A percentile compares a stretch with the other conserved stretches of the same genome.
phyloP scores from a whole-genome alignment of 2,329 filamentous ascomycete genomes.

The Aureobasidium mangrovei region DNA sequence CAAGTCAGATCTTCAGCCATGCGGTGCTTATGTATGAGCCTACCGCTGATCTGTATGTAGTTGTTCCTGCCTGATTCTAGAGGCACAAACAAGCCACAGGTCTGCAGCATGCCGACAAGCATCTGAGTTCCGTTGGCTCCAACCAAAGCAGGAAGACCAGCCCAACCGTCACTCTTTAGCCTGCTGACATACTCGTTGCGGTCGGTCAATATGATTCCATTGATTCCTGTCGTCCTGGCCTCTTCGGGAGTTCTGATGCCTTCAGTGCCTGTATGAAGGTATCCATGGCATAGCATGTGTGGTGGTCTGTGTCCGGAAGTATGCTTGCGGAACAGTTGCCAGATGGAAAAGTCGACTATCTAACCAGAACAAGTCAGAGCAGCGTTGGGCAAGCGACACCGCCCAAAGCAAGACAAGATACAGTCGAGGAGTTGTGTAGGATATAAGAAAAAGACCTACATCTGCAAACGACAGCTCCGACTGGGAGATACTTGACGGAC shows the following conservation, averaged over 20 bases:
- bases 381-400: not conserved
- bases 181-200: constrained; percentile 61
- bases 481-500: constrained; percentile 23
- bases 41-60: constrained; percentile 72
- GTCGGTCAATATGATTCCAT: constrained; percentile 55
- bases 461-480: not conserved
- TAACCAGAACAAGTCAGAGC: constrained; percentile 20
- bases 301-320: constrained; percentile 46
- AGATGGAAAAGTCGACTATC: constrained; percentile 51
- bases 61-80: constrained; percentile 54
- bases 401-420: constrained; percentile 34
- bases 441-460: constrained; percentile 16
- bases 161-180: constrained; percentile 67
- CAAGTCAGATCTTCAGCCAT: not conserved
- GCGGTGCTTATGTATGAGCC: constrained; percentile 20
- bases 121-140: constrained; percentile 67
- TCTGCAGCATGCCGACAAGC: constrained; percentile 67
- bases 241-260: constrained; percentile 25
- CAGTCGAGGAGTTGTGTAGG: not conserved
- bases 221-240: constrained; percentile 44
- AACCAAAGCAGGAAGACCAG: constrained; percentile 61
- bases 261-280: constrained; percentile 43
- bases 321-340: constrained; percentile 61
- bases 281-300: constrained; percentile 80
- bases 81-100: constrained; percentile 65